A percentile compares a stretch with the other conserved stretches of the same genome.
Conservation (phyloP, 129 eudicot genomes). For the Dittrichia graveolens region DNA sequence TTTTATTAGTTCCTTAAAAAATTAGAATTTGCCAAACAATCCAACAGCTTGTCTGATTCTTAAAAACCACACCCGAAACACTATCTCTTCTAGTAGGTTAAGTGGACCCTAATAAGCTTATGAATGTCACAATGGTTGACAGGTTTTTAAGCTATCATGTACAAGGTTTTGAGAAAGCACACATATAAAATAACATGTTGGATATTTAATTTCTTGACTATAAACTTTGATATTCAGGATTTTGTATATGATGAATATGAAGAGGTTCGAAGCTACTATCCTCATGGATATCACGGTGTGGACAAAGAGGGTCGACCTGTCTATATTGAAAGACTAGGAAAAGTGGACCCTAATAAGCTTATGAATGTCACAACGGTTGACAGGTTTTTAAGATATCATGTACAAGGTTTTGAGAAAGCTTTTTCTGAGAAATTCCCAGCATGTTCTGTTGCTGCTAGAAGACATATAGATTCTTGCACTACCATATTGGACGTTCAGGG, state of each 20-base stretch:
- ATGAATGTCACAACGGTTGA: slow-evolving; percentile 87
- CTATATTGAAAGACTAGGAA: slow-evolving; percentile 89
- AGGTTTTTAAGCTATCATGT: too few species aligned
- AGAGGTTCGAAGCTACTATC: slow-evolving; percentile 78
- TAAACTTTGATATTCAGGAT: slow-evolving; percentile 48
- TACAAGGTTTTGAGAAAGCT: slow-evolving; percentile 90
- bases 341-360: slow-evolving; percentile 83
- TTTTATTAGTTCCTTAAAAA: too few species aligned
- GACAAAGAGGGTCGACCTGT: slow-evolving; percentile 91
- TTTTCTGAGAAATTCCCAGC: slow-evolving; percentile 91
- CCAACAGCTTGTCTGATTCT: too few species aligned
- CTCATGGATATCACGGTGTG: slow-evolving; percentile 95
- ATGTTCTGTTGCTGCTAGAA: slow-evolving; percentile 88
- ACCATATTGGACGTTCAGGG: slow-evolving; percentile 93
- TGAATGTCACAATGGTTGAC: too few species aligned
- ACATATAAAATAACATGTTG: too few species aligned
- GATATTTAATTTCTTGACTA: not conserved
- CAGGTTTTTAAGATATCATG: slow-evolving; percentile 84
- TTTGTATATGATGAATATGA: slow-evolving; percentile 73
- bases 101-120: too few species aligned
- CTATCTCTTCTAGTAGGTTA: too few species aligned
- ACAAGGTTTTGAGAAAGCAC: too few species aligned
- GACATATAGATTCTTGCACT: slow-evolving; percentile 86
- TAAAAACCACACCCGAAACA: too few species aligned
- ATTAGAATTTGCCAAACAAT: too few species aligned